phyloP scores from a whole-genome alignment of 345 rosid species.

The Eucalyptus decipiens region DNA sequence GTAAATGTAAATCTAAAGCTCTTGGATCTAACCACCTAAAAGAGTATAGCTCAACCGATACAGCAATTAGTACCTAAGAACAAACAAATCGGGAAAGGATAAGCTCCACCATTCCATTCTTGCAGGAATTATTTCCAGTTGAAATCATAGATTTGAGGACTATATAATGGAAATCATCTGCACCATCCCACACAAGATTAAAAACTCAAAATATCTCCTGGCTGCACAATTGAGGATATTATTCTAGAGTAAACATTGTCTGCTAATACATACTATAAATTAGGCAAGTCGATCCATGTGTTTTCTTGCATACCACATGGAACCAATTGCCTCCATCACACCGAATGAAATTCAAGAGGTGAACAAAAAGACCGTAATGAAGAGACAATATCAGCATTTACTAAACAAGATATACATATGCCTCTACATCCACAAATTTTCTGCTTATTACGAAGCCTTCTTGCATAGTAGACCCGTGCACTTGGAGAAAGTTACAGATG shows the following conservation, averaged over 20 bases:
- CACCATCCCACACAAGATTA: neutral
- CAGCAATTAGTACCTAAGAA: neutral
- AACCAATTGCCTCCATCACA: neutral
- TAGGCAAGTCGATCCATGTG: neutral
- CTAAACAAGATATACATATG: neutral
- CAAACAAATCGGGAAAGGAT: neutral
- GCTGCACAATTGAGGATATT: neutral
- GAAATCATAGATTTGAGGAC: neutral
- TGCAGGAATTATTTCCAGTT: neutral
- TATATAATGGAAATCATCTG: neutral
- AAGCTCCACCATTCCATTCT: neutral
- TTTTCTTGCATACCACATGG: neutral
- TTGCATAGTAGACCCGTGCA: neutral
- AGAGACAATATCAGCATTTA: neutral
- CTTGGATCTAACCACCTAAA: neutral
- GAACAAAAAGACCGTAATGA: neutral
- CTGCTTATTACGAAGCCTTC: neutral
- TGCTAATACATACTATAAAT: neutral
- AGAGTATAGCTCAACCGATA: neutral
- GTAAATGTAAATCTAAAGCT: neutral
- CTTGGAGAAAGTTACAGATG: neutral
- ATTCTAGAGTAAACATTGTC: neutral
- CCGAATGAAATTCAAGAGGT: neutral
- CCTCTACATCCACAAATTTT: neutral
- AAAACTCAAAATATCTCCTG: neutral